Evolutionary conservation across 2,329 filamentous ascomycete genomes (phyloP).

Genomic region (Colletotrichum sidae): DNA sequence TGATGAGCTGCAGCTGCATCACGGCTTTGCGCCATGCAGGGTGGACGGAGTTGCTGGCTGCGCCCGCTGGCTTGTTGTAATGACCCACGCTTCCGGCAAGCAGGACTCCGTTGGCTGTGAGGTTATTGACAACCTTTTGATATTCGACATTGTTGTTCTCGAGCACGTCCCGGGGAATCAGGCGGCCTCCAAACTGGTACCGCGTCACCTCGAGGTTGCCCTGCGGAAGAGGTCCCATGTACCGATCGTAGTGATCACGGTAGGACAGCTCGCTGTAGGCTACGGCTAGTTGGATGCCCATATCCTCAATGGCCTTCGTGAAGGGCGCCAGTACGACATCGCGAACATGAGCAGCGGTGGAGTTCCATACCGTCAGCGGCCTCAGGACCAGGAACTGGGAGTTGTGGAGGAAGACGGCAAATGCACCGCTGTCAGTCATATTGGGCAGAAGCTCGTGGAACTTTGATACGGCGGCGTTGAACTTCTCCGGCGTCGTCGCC

Average conservation of each 20-base stretch:
- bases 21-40: slow-evolving; percentile 51
- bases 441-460: slow-evolving; percentile 56
- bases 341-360: slow-evolving; percentile 41
- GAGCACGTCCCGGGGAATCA: slow-evolving; percentile 49
- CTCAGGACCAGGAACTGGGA: slow-evolving; percentile 57
- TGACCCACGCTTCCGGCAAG: slow-evolving; percentile 46
- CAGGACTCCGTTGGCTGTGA: slow-evolving; percentile 46
- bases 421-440: slow-evolving; percentile 63
- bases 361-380: slow-evolving; percentile 43
- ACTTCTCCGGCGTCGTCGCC: slow-evolving; percentile 49
- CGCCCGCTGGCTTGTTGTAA: slow-evolving; percentile 44
- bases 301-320: slow-evolving; percentile 41
- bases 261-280: slow-evolving; percentile 45
- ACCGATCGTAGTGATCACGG: slow-evolving; percentile 48
- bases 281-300: slow-evolving; percentile 42
- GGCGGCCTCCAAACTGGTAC: slow-evolving; percentile 50
- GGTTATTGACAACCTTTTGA: slow-evolving; percentile 44
- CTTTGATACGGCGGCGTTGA: slow-evolving; percentile 59
- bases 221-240: slow-evolving; percentile 50
- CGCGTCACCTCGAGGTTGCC: slow-evolving; percentile 47
- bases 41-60: slow-evolving; percentile 50
- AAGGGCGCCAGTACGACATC: slow-evolving; percentile 47
- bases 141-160: slow-evolving; percentile 45
- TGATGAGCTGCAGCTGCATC: slow-evolving; percentile 46
- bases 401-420: slow-evolving; percentile 60